Evolutionary conservation across 495 filamentous ascomycete species (phyloP).

Genomic region (Hypoxylon rickii): DNA sequence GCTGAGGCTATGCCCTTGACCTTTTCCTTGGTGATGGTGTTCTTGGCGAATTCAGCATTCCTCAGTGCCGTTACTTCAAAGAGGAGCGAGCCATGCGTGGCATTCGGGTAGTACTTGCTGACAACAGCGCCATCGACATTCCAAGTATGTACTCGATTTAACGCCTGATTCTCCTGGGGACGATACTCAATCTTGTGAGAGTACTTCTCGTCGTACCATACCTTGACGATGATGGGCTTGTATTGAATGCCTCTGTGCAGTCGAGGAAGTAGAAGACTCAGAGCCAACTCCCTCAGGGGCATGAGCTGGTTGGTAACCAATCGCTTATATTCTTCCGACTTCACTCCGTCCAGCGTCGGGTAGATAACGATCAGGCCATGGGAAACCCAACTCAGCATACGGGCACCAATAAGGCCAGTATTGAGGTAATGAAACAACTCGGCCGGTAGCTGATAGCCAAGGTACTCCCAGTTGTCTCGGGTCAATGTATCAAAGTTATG

Average conservation of each 20-base stretch:
- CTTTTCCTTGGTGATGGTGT: constrained; percentile 61
- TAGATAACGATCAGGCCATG: constrained; percentile 74
- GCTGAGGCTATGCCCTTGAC: constrained; percentile 57
- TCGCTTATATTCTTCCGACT: constrained; percentile 76
- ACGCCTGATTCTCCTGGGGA: constrained; percentile 60
- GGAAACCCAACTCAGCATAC: constrained; percentile 79
- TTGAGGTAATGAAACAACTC: constrained; percentile 94
- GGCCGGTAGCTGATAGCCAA: constrained; percentile 84
- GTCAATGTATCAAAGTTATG: constrained; percentile 72
- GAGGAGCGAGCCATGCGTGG: constrained; percentile 59
- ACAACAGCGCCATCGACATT: constrained; percentile 63
- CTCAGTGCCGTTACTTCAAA: constrained; percentile 63
- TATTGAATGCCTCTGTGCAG: constrained; percentile 80
- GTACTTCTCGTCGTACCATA: constrained; percentile 82
- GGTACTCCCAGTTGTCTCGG: constrained; percentile 82
- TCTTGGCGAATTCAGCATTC: constrained; percentile 66
- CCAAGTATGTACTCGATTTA: constrained; percentile 70
- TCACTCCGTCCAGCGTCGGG: constrained; percentile 80
- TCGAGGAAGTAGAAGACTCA: constrained; percentile 74
- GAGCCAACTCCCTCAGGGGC: constrained; percentile 71
- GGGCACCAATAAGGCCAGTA: constrained; percentile 75
- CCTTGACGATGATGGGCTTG: constrained; percentile 72
- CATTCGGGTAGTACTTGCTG: constrained; percentile 48
- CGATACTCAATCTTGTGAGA: constrained; percentile 69
- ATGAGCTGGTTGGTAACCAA: constrained; percentile 74